These are phyloP conservation scores for Aspergillus latus DNA, from an alignment of 2,329 filamentous ascomycete genomes.

Conservation along the genomic window DNA sequence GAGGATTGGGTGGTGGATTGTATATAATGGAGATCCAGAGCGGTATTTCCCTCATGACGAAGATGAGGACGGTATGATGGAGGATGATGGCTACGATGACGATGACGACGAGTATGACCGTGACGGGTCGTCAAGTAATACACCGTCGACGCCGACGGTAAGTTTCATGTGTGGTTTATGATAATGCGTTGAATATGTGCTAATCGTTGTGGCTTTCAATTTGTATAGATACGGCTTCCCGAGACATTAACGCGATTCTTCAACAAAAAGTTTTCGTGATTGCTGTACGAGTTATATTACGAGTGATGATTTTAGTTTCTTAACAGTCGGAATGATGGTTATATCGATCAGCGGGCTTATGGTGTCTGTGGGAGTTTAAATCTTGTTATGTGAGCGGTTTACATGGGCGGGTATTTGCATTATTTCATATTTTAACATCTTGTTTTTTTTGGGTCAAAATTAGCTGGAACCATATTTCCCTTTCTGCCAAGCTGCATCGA, in stretches of 20 bases:
- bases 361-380: slow-evolving; percentile 13
- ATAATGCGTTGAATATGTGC: not conserved
- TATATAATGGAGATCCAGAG: slow-evolving; percentile 65
- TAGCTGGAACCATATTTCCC: slow-evolving; percentile 30
- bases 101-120: slow-evolving; percentile 23
- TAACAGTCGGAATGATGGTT: slow-evolving; percentile 1
- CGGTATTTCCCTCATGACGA: slow-evolving; percentile 46
- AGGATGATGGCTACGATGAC: slow-evolving; percentile 28
- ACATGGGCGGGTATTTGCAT: slow-evolving; percentile 17
- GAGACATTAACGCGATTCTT: slow-evolving; percentile 22
- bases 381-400: slow-evolving; percentile 10
- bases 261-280: slow-evolving; percentile 17
- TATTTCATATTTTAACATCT: slow-evolving; percentile 6
- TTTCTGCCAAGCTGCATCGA: slow-evolving; percentile 57
- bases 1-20: slow-evolving; percentile 64
- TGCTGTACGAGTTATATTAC: slow-evolving; percentile 11
- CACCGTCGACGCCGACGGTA: slow-evolving; percentile 32
- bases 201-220: not conserved
- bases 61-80: slow-evolving; percentile 27
- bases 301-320: not conserved
- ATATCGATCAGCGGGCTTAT: slow-evolving; percentile 13
- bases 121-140: slow-evolving; percentile 12
- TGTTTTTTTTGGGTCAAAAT: slow-evolving; percentile 9
- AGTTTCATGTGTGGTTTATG: slow-evolving; percentile 12
- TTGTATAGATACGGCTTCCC: slow-evolving; percentile 19